Percentiles rank a stretch among this genome's conserved stretches.
phyloP scores from a whole-genome alignment of 768 basidiomycete species.

The Xanthoconium stramineum region DNA sequence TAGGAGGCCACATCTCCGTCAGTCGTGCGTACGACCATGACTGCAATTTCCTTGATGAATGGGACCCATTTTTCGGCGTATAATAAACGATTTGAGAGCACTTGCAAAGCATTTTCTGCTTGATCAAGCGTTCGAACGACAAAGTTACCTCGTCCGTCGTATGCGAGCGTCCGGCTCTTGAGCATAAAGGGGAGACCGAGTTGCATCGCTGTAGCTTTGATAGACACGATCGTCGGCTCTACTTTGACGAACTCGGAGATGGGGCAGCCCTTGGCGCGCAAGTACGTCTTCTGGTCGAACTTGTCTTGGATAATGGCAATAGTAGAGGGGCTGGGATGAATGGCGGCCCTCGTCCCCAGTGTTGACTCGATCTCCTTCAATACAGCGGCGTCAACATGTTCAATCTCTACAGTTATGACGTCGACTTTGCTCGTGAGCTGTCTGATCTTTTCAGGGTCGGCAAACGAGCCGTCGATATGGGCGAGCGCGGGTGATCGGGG shows the following conservation, averaged over 20 bases:
- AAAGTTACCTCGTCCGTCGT: constrained; percentile 94
- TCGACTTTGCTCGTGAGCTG: constrained; percentile 80
- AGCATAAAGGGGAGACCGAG: constrained; percentile 93
- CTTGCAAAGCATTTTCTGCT: constrained; percentile 46
- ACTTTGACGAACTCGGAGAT: constrained; percentile 62
- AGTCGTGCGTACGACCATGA: constrained; percentile 89
- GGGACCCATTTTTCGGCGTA: constrained; percentile 95
- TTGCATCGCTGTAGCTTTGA: constrained; percentile 47
- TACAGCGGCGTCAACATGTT: constrained; percentile 83
- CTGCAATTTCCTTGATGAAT: constrained; percentile 87
- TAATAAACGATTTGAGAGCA: constrained; percentile 64
- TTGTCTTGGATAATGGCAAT: constrained; percentile 83
- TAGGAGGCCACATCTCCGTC: constrained; percentile 77
- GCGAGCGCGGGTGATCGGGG: constrained; percentile 43
- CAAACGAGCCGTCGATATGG: constrained; percentile 89
- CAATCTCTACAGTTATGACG: constrained; percentile 92
- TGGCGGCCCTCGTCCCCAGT: constrained; percentile 28
- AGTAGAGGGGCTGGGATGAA: constrained; percentile 80
- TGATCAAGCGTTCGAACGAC: constrained; percentile 57
- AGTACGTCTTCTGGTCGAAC: constrained; percentile 61
- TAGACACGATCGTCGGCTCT: constrained; percentile 48
- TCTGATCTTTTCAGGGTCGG: constrained; percentile 72
- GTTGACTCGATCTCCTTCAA: constrained; percentile 46
- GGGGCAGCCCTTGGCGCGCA: constrained; percentile 47
- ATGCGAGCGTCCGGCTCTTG: constrained; percentile 92